phyloP scores from a whole-genome alignment of 371 early-diverging fungal genomes.

The Dichotomocladium elegans region DNA sequence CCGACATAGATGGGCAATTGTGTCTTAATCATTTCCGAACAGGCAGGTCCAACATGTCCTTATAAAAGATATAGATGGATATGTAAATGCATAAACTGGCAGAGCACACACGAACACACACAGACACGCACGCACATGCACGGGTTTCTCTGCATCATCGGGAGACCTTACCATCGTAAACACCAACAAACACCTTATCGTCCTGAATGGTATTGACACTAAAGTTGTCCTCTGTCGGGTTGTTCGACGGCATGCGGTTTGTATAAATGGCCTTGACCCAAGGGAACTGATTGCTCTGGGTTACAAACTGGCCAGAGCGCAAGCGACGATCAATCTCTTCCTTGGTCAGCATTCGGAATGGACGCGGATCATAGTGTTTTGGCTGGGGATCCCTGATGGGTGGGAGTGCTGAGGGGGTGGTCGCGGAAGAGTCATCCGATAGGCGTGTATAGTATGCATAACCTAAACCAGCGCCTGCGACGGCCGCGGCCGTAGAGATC shows the following conservation, averaged over 20 bases:
- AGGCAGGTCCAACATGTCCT: constrained; percentile 46
- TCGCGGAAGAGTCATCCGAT: not conserved
- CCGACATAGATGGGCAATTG: constrained; percentile 46
- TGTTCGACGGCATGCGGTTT: constrained; percentile 37
- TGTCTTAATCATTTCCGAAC: constrained; percentile 29
- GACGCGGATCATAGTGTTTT: constrained; percentile 24
- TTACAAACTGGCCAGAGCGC: constrained; percentile 27
- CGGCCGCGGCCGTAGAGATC: constrained; percentile 14
- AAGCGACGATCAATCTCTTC: constrained; percentile 28
- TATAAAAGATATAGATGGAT: no score
- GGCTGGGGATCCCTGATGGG: not conserved
- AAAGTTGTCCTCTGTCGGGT: constrained; percentile 45
- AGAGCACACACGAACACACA: no score
- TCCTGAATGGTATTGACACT: constrained; percentile 26
- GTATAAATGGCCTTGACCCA: constrained; percentile 33
- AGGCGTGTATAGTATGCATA: constrained; percentile 11
- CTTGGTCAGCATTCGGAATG: constrained; percentile 24
- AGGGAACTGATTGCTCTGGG: constrained; percentile 1
- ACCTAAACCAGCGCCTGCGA: constrained; percentile 20
- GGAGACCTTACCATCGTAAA: constrained; percentile 45
- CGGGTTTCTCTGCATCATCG: no score
- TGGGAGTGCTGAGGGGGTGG: not conserved
- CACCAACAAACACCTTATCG: constrained; percentile 37
- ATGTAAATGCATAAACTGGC: no score
- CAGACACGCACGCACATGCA: no score